Conservation (phyloP, 140 eudicot species). For the Bidens hawaiensis region DNA sequence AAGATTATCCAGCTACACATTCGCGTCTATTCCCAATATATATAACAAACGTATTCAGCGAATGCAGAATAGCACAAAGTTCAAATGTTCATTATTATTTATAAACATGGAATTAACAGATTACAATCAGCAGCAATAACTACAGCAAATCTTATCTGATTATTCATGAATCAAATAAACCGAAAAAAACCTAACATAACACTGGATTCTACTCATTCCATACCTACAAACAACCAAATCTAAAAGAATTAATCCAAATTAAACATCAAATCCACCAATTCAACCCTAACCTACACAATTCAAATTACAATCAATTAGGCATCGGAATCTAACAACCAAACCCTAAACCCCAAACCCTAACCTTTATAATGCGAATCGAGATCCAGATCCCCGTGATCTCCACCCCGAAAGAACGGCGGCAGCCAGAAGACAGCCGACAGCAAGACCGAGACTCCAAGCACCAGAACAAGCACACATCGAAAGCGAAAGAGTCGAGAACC, state of each 20-base stretch:
- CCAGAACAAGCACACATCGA: conserved; percentile 64
- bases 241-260: background rate
- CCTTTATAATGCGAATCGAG: conserved; percentile 66
- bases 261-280: background rate
- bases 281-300: conserved; percentile 27
- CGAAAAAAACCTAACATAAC: background rate
- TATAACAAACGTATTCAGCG: background rate
- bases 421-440: conserved; percentile 84
- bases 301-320: too few species aligned
- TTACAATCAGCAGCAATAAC: background rate
- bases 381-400: conserved; percentile 75
- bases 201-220: background rate
- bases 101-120: background rate
- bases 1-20: background rate
- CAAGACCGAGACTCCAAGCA: conserved; percentile 67
- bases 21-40: background rate
- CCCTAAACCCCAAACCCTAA: conserved; percentile 10
- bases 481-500: conserved; percentile 36
- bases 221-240: conserved; percentile 17
- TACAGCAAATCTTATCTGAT: background rate
- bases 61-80: background rate
- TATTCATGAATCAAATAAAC: conserved; percentile 1
- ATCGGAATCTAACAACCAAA: background rate
- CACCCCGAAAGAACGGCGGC: conserved; percentile 50
- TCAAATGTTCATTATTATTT: conserved; percentile 10